Base-by-base conservation (phyloP, 2,329 filamentous ascomycete genomes). In the Acarospora socialis region DNA sequence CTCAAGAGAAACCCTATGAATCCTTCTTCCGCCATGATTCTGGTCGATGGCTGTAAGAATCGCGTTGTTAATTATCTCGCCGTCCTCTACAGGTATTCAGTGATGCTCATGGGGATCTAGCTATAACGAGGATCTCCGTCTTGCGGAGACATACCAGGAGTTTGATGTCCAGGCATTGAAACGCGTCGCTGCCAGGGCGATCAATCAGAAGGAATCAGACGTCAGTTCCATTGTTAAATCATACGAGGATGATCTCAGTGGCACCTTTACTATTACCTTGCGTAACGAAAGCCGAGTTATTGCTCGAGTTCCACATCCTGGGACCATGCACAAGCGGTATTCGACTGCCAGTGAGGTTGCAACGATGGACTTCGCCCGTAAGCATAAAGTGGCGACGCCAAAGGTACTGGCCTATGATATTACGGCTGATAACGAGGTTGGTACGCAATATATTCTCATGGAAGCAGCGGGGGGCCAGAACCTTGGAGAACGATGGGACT, bases 301-400 rank as follows among this genome's bases (percentile, higher is more conserved):
- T 25, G 50, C 47, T 4, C 44, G 49, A 14, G 37, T 57, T 8
- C 55, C 52, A 2, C 55, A 56, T 34, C 48, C 48, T 3, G 42
- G 37, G 4, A 51, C 52, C 16, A 37, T 46, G 8, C 40, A 49
- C 12, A 34, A 45, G 30, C 38, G 35, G n/a, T 36, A 47, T 18
- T 48, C 47, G 14, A 47, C 51, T 8, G 52, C 51, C n/a, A 56
- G 53, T 38, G 51, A 57, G 37, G 53, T 55, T n/a, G 53, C 55
- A 20, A 55, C 51, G 2, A 35, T 53, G 36, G 45, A 44, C 14
- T 47, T 50, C 39, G 34, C 52, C n/a, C 52, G 47, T 7, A 24
- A 29, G 3, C 38, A 45, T 30, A 46, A 40, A 1, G 38, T 54
- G 8, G 44, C 49, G 12, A 38, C 40, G 21, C 50, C 48, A 10